These are phyloP conservation scores for Sungouiozyma ichnusensis DNA, from an alignment of 805 yeast species.

Conservation along the genomic window DNA sequence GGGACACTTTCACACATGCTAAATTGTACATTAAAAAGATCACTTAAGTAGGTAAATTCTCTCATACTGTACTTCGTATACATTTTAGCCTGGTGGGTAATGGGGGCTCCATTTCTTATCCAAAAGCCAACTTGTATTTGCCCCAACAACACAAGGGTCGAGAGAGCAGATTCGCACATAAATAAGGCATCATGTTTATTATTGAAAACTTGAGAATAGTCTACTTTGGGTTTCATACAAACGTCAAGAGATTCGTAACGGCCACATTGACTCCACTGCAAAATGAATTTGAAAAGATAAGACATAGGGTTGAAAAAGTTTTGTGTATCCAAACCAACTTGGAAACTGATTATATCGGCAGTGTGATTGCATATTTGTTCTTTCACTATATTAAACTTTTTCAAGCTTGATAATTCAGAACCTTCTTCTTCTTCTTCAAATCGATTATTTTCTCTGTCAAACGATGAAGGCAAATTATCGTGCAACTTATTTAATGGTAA, in stretches of 20 bases:
- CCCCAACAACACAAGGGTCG: slow-evolving; percentile 65
- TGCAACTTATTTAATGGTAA: neutral
- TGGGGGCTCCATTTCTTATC: slow-evolving; percentile 88
- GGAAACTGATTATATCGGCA: slow-evolving; percentile 16
- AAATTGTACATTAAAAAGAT: slow-evolving; percentile 59
- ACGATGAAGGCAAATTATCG: neutral
- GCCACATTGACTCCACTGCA: slow-evolving; percentile 28
- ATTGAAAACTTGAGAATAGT: slow-evolving; percentile 11
- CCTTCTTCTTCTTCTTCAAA: neutral
- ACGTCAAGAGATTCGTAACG: slow-evolving; percentile 18
- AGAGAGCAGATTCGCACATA: slow-evolving; percentile 54
- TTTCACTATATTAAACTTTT: slow-evolving; percentile 5
- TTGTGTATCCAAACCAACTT: slow-evolving; percentile 26
- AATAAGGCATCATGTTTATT: slow-evolving; percentile 13
- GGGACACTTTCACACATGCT: slow-evolving; percentile 48
- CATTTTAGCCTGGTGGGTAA: slow-evolving; percentile 66
- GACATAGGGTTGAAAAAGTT: slow-evolving; percentile 27
- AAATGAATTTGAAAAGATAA: slow-evolving; percentile 21
- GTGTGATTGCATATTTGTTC: slow-evolving; percentile 19
- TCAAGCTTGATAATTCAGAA: neutral
- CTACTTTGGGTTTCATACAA: slow-evolving; percentile 9
- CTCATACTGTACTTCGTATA: slow-evolving; percentile 70
- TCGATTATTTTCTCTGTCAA: neutral
- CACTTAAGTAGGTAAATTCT: slow-evolving; percentile 75
- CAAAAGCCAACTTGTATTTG: slow-evolving; percentile 85